Conservation (phyloP, 108 stramenopile genomes). For the Aureococcus anophagefferens region DNA sequence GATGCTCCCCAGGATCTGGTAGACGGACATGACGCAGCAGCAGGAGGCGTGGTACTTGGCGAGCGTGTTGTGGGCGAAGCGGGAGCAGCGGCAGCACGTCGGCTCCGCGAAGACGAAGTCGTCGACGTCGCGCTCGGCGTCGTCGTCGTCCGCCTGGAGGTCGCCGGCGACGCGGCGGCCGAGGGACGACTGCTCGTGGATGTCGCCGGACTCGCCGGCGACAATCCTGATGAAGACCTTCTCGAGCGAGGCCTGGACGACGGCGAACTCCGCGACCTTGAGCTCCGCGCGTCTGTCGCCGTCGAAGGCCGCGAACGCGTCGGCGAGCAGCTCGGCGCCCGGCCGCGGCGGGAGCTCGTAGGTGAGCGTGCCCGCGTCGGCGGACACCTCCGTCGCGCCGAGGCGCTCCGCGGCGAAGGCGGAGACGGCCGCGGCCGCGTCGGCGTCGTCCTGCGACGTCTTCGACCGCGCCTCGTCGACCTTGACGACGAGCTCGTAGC, state of each 20-base stretch:
- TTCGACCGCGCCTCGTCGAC: not conserved
- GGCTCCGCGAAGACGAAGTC: not conserved
- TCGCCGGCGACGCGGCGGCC: not conserved
- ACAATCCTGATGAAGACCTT: not conserved
- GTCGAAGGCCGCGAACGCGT: not conserved
- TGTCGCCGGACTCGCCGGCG: not conserved
- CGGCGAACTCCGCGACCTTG: not conserved
- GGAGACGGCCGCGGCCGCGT: not conserved
- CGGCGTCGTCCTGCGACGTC: no score
- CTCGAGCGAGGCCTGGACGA: not conserved
- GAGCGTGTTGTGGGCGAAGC: not conserved
- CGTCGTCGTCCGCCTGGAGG: not conserved
- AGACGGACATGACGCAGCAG: not conserved
- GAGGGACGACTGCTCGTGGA: not conserved
- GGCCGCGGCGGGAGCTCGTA: not conserved
- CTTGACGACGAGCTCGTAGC: slow-evolving; percentile 39
- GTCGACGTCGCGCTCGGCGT: not conserved
- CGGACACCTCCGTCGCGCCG: not conserved
- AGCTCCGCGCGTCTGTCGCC: not conserved
- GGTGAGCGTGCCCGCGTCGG: not conserved
- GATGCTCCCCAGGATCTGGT: no score
- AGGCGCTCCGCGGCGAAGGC: not conserved
- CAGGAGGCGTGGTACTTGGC: not conserved
- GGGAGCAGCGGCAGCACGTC: not conserved
- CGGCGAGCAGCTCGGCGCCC: not conserved